Evolutionary conservation across 129 eudicot genomes (phyloP).

Genomic region (Escallonia rubra): DNA sequence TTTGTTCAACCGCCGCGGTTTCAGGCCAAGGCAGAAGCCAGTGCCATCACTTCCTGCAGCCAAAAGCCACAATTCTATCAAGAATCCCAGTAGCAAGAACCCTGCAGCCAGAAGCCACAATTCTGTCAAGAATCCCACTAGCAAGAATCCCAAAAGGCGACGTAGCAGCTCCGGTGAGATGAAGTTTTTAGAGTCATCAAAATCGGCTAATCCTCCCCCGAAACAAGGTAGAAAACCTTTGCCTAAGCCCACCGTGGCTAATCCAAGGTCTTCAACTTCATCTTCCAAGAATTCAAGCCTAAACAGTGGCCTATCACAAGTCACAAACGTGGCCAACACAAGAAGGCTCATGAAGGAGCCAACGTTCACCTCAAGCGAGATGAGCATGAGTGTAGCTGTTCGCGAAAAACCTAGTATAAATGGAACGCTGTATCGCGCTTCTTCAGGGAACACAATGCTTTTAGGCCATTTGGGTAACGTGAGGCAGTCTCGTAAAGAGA

Average conservation of each 20-base stretch:
- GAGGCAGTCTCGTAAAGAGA: conserved; percentile 18
- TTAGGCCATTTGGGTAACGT: conserved; percentile 59
- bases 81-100: conserved; percentile 1
- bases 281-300: conserved; percentile 6
- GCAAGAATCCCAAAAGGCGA: conserved; percentile 17
- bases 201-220: conserved; percentile 28
- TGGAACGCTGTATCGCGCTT: conserved; percentile 43
- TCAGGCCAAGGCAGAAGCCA: conserved; percentile 25
- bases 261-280: conserved; percentile 18
- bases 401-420: conserved; percentile 25
- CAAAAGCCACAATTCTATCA: conserved; percentile 17
- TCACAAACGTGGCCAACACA: conserved; percentile 34
- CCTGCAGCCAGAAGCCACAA: conserved; percentile 25
- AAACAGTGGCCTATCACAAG: conserved; percentile 31
- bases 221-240: conserved; percentile 7
- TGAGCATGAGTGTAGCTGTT: conserved; percentile 36
- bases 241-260: conserved; percentile 5
- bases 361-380: conserved; percentile 41
- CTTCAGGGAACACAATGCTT: conserved; percentile 43
- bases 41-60: conserved; percentile 34
- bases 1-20: conserved; percentile 26
- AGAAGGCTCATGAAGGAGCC: conserved; percentile 41
- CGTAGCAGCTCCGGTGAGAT: conserved; percentile 27
- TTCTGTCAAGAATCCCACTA: conserved; percentile 5
- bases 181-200: conserved; percentile 12